Percentiles rank a stretch among this genome's conserved stretches.
These are phyloP conservation scores for Cladosporium sp. DNA, from an alignment of 2,329 filamentous ascomycete species.

Conservation along the genomic window DNA sequence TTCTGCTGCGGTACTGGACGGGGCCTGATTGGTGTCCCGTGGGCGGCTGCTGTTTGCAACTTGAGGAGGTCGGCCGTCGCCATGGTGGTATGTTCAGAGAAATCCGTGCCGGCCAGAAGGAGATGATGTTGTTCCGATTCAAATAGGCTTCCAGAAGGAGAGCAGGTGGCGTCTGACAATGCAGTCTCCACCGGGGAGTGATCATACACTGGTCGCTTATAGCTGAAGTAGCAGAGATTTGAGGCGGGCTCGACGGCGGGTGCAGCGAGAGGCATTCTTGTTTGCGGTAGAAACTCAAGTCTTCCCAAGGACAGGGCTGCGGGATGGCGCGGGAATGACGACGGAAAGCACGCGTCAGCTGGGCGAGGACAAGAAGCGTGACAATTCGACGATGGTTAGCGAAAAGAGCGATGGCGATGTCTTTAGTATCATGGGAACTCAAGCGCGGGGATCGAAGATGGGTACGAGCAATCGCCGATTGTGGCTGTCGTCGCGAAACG, in stretches of 20 bases:
- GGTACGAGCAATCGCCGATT: neutral
- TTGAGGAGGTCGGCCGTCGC: slow-evolving; percentile 23
- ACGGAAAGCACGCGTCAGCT: too few relatives aligned
- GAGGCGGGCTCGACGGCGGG: too few relatives aligned
- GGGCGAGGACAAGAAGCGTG: too few relatives aligned
- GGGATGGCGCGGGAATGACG: too few relatives aligned
- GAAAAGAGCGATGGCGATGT: too few relatives aligned
- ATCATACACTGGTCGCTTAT: slow-evolving; percentile 11
- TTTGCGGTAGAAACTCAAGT: too few relatives aligned
- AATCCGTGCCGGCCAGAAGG: slow-evolving; percentile 18
- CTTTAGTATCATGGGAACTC: too few relatives aligned
- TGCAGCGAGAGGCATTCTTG: too few relatives aligned
- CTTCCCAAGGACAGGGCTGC: too few relatives aligned
- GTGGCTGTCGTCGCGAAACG: neutral
- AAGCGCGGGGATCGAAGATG: too few relatives aligned
- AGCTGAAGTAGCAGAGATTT: slow-evolving; percentile 15
- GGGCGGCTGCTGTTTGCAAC: slow-evolving; percentile 28
- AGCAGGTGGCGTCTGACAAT: slow-evolving; percentile 12
- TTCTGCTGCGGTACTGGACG: slow-evolving; percentile 27
- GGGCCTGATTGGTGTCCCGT: slow-evolving; percentile 21
- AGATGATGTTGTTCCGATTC: slow-evolving; percentile 15
- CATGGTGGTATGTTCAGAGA: slow-evolving; percentile 15
- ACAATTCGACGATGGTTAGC: too few relatives aligned
- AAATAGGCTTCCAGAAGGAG: neutral
- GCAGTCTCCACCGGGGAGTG: slow-evolving; percentile 18